Percentiles rank a stretch among this genome's conserved stretches.
Conservation (phyloP, 2,329 filamentous ascomycete genomes). For the Cryphonectria nitschkei region DNA sequence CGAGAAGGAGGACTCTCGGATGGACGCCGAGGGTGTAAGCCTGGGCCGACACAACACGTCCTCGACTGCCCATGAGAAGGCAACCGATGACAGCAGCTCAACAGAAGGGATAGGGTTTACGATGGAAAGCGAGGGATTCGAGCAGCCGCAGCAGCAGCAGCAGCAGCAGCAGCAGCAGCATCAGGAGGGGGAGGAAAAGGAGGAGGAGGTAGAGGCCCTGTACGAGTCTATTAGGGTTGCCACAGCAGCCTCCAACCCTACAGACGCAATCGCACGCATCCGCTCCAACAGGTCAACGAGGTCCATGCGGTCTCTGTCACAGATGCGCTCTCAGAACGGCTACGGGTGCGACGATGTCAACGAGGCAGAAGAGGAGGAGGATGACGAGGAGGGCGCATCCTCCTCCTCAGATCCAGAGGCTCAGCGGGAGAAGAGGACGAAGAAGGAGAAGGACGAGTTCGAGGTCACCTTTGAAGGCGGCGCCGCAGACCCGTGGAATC, state of each 20-base stretch:
- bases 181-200: not conserved
- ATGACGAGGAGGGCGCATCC: slow-evolving; percentile 8
- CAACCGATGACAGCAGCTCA: slow-evolving; percentile 20
- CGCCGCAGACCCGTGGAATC: slow-evolving; percentile 73
- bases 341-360: slow-evolving; percentile 44
- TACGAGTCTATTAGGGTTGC: slow-evolving; percentile 36
- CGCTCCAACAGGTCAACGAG: slow-evolving; percentile 16
- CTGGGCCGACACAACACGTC: slow-evolving; percentile 5
- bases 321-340: slow-evolving; percentile 48
- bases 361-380: slow-evolving; percentile 24
- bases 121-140: slow-evolving; percentile 16
- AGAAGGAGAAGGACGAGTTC: slow-evolving; percentile 46
- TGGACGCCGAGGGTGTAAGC: not conserved
- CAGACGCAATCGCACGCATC: slow-evolving; percentile 21
- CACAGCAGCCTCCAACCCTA: slow-evolving; percentile 14
- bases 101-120: slow-evolving; percentile 19
- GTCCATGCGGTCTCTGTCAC: slow-evolving; percentile 33
- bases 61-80: slow-evolving; percentile 26
- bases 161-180: not conserved
- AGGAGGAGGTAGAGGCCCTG: slow-evolving; percentile 17
- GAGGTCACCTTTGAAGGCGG: slow-evolving; percentile 73
- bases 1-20: slow-evolving; percentile 7
- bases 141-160: not conserved
- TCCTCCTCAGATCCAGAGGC: slow-evolving; percentile 8
- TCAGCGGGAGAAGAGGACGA: slow-evolving; percentile 34